Conservation (phyloP, 768 basidiomycete genomes). For the Russula sp. region DNA sequence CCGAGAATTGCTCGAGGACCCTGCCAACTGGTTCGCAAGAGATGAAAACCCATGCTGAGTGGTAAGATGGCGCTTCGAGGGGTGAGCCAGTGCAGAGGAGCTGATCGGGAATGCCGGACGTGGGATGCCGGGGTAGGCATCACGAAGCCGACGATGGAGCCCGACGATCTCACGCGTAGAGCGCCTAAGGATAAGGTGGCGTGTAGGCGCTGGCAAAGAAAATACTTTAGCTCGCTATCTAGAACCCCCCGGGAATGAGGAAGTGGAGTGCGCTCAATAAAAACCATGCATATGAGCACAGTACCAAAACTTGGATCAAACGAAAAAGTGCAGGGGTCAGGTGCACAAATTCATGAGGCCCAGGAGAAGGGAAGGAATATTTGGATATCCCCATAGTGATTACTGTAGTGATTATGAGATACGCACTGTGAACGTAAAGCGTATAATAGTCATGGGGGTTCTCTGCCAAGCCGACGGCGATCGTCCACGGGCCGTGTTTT, state of each 20-base stretch:
- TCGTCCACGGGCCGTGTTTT: slow-evolving; percentile 78
- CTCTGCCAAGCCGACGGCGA: slow-evolving; percentile 81
- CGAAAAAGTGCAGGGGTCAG: neutral
- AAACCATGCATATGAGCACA: neutral
- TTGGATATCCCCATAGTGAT: neutral
- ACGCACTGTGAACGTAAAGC: slow-evolving; percentile 86
- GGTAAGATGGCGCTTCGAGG: slow-evolving; percentile 64
- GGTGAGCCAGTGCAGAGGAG: slow-evolving; percentile 43
- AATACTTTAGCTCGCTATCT: neutral
- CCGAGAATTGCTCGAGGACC: slow-evolving; percentile 28
- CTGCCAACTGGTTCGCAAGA: slow-evolving; percentile 44
- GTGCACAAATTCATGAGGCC: no score
- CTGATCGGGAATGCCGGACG: slow-evolving; percentile 59
- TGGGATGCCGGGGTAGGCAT: slow-evolving; percentile 47
- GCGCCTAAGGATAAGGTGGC: slow-evolving; percentile 80
- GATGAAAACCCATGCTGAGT: slow-evolving; percentile 83
- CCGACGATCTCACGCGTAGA: slow-evolving; percentile 70
- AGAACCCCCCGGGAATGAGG: neutral
- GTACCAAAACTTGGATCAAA: neutral
- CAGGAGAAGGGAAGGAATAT: slow-evolving; percentile 5
- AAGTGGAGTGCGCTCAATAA: neutral
- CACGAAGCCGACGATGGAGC: slow-evolving; percentile 69
- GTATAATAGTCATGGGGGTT: slow-evolving; percentile 64
- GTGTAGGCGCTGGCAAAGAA: slow-evolving; percentile 63
- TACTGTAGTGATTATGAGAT: neutral